Conservation (phyloP, 768 basidiomycete species). For the Mycena pura region DNA sequence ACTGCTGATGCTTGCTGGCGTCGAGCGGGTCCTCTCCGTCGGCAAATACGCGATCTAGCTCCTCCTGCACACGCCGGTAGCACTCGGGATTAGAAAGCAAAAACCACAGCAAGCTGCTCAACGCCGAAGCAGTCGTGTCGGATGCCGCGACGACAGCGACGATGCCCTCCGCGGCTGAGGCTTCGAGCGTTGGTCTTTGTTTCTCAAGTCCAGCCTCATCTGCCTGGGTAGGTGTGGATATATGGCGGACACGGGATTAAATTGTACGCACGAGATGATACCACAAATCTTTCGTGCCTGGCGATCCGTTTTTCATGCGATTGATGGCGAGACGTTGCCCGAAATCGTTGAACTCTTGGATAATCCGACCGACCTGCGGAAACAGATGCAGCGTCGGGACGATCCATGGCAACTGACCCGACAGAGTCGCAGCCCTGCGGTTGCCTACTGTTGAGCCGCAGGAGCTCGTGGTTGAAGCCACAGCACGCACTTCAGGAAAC, state of each 20-base stretch:
- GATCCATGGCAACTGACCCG: slow-evolving; percentile 40
- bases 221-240: slow-evolving; percentile 33
- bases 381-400: neutral
- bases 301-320: slow-evolving; percentile 29
- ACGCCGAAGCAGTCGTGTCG: slow-evolving; percentile 45
- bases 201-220: slow-evolving; percentile 47
- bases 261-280: slow-evolving; percentile 42
- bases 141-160: slow-evolving; percentile 48
- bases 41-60: slow-evolving; percentile 36
- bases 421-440: slow-evolving; percentile 40
- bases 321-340: neutral
- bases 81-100: slow-evolving; percentile 39
- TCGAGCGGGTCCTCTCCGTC: slow-evolving; percentile 35
- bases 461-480: too few relatives aligned
- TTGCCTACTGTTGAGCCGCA: neutral
- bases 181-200: slow-evolving; percentile 37
- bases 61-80: slow-evolving; percentile 41
- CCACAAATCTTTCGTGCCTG: slow-evolving; percentile 50
- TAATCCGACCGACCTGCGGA: neutral
- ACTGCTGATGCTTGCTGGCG: slow-evolving; percentile 31
- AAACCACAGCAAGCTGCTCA: slow-evolving; percentile 42
- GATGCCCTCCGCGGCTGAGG: slow-evolving; percentile 46
- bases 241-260: neutral
- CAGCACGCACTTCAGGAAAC: slow-evolving; percentile 45
- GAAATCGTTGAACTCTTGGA: slow-evolving; percentile 11